Evolutionary conservation across 192 early-diverging fungal genomes (phyloP), one percentile per base, ranked within the genome.

Genomic region (Podila minutissima): DNA sequence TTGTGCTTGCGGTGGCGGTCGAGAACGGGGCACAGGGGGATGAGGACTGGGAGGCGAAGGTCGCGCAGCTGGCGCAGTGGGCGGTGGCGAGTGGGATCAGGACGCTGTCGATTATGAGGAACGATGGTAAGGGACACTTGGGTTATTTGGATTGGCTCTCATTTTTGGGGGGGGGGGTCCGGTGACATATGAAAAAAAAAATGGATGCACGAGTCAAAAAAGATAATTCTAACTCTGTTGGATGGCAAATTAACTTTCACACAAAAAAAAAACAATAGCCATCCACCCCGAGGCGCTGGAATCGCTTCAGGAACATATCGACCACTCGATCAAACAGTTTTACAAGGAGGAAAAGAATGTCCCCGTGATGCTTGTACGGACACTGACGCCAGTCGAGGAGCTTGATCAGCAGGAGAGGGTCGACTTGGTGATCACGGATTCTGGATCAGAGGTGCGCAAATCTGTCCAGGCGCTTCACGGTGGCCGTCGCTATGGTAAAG

Each of bases 71-170:
- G 62, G 77, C 50, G 0, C 71, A 81, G 29, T 81, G 77, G 77
- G 59, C 71, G 0, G 62, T 64, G 2, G 71, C 77, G 0, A 60
- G 46, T 12, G 77, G 67, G 10, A 66, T 81, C 71, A 69, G 69
- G 77, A 68, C 66, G 17, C 29, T 81, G 31, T 81, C 77, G 10
- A 63, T 81, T 28, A 72, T 81, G 77, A 62, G 77, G 11, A 69
- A 62, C 24, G 62, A 72, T 55, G 28, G 77, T 73, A 81, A 72
- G 76, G 6, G 1, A 59, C 15, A n/a, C 3, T 35, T 9, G 11
- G 5, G 4, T 31, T 67, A 7, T 15, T 57, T 13, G 28, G 22
- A 8, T 53, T 32, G 10, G 15, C 24, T 32, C 49, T 32, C 35
- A n/a, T 49, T 19, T 9, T 57, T 1, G 33, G 5, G 0, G 22